Base-by-base conservation (phyloP, 176 grass and related monocot species). In the Aegilops longissima region DNA sequence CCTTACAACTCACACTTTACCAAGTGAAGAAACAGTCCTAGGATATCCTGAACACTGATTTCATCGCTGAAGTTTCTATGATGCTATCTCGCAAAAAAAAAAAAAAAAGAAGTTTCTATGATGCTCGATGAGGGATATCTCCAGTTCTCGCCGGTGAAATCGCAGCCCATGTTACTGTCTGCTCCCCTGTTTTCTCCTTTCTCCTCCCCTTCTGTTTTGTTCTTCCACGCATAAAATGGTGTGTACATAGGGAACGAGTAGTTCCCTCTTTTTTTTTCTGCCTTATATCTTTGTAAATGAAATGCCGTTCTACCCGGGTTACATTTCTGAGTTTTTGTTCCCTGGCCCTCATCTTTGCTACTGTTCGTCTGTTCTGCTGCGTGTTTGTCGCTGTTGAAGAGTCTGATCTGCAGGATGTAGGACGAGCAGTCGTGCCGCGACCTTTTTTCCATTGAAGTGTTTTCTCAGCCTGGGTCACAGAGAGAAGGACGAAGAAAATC, bases 1-100 rank as follows among this genome's bases (percentile, higher is more conserved):
- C 51, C 51, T 54, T 52, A 6, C 49, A 4, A 51, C 4, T 80
- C 93, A 25, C 88, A 92, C 61, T 92, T 82, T 54, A 86, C 84
- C 2, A 87, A 90, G 66, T 92, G 83, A 90, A 66, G 39, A 5
- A 25, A 17, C 76, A 24, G 21, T 36, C 23, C 9, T 21, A 63
- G n/a, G 8, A 39, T 51, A 20, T 70, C 54, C 3, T 71, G 23
- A 42, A 8, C 21, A n/a, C 10, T 38, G 83, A 69, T 34, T 54
- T 69, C 24, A 18, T 45, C 58, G 1, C 11, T 71, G 12, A 71
- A 64, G 29, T 38, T 71, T 17, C 20, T 59, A 59, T 59, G 54
- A 21, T 59, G 7, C 54, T 8, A 27, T 27, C 27, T 27, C 27
- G 27, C 27, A 27, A 27, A 27, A 27, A 27, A 27, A 27, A 27